Evolutionary conservation across 78 protist species (phyloP).

Genomic region (Pigoraptor vietnamica): DNA sequence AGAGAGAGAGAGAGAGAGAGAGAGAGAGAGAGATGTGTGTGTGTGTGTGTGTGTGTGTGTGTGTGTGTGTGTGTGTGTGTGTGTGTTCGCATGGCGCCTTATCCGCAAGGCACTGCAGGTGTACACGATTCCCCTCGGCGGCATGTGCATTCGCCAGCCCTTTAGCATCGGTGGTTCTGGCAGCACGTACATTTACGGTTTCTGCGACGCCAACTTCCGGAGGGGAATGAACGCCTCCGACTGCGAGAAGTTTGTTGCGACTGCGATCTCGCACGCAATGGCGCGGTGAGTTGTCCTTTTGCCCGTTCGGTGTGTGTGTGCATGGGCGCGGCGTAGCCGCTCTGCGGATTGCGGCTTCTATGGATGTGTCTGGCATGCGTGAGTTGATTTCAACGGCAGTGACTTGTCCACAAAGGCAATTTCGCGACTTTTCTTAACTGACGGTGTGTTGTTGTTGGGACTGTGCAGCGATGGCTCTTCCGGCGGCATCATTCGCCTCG

Average conservation of each 20-base stretch:
- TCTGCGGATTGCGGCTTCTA: neutral
- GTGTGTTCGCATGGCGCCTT: neutral
- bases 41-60: too few species aligned
- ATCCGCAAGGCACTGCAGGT: conserved; percentile 35
- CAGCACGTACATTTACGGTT: conserved; percentile 90
- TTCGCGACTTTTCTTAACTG: neutral
- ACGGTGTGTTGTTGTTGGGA: too few species aligned
- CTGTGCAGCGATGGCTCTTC: conserved; percentile 95
- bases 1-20: too few species aligned
- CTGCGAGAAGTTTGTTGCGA: conserved; percentile 72
- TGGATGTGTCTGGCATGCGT: neutral
- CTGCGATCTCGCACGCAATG: conserved; percentile 89
- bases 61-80: too few species aligned
- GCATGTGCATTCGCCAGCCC: conserved; percentile 72
- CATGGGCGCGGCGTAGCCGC: neutral
- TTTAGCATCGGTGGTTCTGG: conserved; percentile 95
- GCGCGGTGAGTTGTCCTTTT: conserved; percentile 40
- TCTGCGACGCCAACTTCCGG: conserved; percentile 82
- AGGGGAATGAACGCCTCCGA: conserved; percentile 85
- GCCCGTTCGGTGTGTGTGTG: neutral
- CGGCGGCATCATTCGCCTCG: conserved; percentile 93
- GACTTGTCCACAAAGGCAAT: neutral
- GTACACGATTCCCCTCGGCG: conserved; percentile 91
- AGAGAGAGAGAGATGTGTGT: too few species aligned
- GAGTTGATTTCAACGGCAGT: neutral